Base-by-base conservation (phyloP, 192 early-diverging fungal genomes). In the Umbelopsis sp. region DNA sequence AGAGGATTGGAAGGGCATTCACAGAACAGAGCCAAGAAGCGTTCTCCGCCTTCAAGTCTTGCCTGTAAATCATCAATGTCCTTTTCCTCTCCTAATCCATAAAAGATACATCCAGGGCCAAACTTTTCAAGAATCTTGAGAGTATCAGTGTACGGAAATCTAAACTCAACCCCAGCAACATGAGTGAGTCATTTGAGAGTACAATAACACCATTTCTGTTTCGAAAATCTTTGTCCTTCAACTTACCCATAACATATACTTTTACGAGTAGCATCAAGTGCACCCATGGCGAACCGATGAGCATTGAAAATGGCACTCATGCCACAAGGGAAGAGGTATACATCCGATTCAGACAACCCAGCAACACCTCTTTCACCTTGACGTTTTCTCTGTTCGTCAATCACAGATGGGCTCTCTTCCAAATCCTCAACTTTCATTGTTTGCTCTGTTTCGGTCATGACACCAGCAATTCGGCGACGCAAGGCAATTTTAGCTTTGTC, bases 1-100 rank as follows among this genome's bases (percentile, higher is more conserved):
- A 99, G 81, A 22, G 97, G 97, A 76, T 99, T 99, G 45, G 91
- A 92, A 9, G 97, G 97, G 62, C 96, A 95, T 80, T 99, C 97
- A 79, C 91, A 92, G 67, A 97, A 95, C 1, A 99, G 81, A 17
- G 92, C 90, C 65, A 93, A 76, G 45, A 97, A 91, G 44, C 77
- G 80, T 56, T 92, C 91, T 3, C 84, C 86, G 3, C 80, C 79
- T 62, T 86, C 77, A 26, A 95, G 80, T 4, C 91, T 71, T 9
- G 70, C 69, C 74, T 95, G 92, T 11, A 98, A 78, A 34, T 82
- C 69, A n/a, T 88, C 90, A 56, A 96, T 88, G 68, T 94, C 93
- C 4, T 69, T 59, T n/a, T 84, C 83, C 47, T 91, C 89, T 41
- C 95, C 95, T 66, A 91, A 77, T n/a, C 95, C 96, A 65, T 92